Base-by-base conservation (phyloP, 208 protist species). In the Acanthamoeba quina region DNA sequence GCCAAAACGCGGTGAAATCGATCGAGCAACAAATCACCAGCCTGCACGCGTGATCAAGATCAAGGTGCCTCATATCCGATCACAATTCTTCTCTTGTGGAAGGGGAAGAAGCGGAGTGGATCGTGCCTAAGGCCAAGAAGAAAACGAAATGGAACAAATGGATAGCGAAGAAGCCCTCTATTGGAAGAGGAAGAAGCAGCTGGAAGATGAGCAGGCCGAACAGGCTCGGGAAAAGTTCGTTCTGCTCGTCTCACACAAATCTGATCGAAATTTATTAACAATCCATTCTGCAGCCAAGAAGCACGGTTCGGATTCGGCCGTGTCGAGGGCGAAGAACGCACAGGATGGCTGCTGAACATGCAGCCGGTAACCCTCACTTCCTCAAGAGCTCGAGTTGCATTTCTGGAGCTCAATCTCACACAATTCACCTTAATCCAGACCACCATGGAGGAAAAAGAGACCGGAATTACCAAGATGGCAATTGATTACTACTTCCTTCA, bases 401-500 rank as follows among this genome's bases (percentile, higher is more conserved):
- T 17, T 60, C 15, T 13, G 93, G 41, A 26, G 6, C 31, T 54
- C 2, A 52, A 64, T 11, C 29, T 37, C 58, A 60, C 58, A 60
- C 26, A 58, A 9, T 29, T 21, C 6, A 9, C n/a, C 37, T 62
- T 62, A 82, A 19, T 90, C 17, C 62, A 97, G 96, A 97, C 96
- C 17, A 96, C 80, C 15, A 70, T 97, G 47, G 62, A 54, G 62
- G 96, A 98, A n/a, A 94, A 96, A 70, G 97, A 97, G 24, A 92
- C 56, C 10, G 94, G 90, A 3, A 64, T 82, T 21, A 85, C 83
- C 19, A 92, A 76, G 76, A 60, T 90, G 58, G 95, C 94, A 62
- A 60, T 98, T 13, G 98, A 98, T 60, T 96, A 96, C 37, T 98
- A 98, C 80, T 98, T 98, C 74, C 95, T 98, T 5, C 85, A 97